These are phyloP conservation scores for Capronia coronata DNA, from an alignment of 2,329 filamentous ascomycete genomes.

Conservation along the genomic window DNA sequence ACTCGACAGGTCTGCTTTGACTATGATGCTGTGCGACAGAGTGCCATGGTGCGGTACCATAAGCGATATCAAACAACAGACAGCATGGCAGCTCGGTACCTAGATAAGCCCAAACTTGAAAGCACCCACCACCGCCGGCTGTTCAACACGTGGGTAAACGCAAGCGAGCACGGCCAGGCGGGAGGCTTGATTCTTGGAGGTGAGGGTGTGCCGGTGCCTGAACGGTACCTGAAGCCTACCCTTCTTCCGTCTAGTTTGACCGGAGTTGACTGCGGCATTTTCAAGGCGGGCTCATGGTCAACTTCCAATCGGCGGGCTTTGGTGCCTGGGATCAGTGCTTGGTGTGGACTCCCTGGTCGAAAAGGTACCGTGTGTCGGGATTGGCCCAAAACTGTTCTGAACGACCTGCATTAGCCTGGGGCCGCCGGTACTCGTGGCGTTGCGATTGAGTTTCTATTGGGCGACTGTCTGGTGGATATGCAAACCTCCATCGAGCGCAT, in stretches of 20 bases:
- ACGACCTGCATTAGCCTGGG: constrained; percentile 25
- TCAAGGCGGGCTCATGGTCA: constrained; percentile 9
- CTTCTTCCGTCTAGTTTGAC: constrained; percentile 20
- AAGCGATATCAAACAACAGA: background rate
- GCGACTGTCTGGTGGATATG: constrained; percentile 6
- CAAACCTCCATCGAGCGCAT: constrained; percentile 9
- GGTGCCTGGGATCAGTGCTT: constrained; percentile 19
- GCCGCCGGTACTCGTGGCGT: constrained; percentile 13
- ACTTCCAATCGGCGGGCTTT: constrained; percentile 22
- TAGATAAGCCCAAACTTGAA: background rate
- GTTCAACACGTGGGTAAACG: constrained; percentile 21
- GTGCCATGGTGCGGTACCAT: background rate
- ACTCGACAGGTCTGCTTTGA: constrained; percentile 2
- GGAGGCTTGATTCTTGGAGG: constrained; percentile 4
- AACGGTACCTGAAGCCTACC: constrained; percentile 25
- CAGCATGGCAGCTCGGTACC: background rate
- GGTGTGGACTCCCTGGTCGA: constrained; percentile 4
- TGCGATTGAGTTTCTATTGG: constrained; percentile 27
- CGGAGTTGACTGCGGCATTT: constrained; percentile 18
- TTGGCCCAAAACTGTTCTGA: constrained; percentile 8
- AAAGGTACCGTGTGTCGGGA: constrained; percentile 7
- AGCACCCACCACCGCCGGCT: constrained; percentile 1
- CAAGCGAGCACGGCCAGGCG: constrained; percentile 17
- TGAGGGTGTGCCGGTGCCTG: constrained; percentile 16
- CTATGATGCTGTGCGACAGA: constrained; percentile 1